A percentile compares a stretch with the other conserved stretches of the same genome.
These are phyloP conservation scores for Ceratocystis smalleyi DNA, from an alignment of 2,329 filamentous ascomycete species.

Conservation along the genomic window DNA sequence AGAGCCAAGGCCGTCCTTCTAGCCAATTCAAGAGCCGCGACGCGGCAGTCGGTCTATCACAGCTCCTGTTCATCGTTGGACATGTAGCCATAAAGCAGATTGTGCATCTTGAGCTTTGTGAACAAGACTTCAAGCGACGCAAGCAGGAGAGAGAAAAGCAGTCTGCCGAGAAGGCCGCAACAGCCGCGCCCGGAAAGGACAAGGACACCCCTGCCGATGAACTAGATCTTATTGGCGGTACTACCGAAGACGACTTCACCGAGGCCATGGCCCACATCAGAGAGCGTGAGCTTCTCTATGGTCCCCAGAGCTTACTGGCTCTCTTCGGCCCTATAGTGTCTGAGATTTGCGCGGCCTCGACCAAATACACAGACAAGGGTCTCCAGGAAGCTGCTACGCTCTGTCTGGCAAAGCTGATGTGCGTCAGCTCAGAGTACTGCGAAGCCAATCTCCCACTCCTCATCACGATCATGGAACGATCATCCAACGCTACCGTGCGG, in stretches of 20 bases:
- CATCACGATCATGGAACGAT: slow-evolving; percentile 95
- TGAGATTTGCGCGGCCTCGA: slow-evolving; percentile 91
- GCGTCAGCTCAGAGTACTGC: slow-evolving; percentile 91
- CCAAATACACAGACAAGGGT: slow-evolving; percentile 73
- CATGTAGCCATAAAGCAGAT: slow-evolving; percentile 98
- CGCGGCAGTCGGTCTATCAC: slow-evolving; percentile 63
- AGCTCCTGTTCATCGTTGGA: slow-evolving; percentile 85
- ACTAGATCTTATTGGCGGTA: slow-evolving; percentile 89
- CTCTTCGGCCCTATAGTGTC: slow-evolving; percentile 83
- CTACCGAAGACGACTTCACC: slow-evolving; percentile 84
- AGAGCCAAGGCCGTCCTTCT: slow-evolving; percentile 30
- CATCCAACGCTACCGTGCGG: slow-evolving; percentile 76
- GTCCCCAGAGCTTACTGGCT: slow-evolving; percentile 66
- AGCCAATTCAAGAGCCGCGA: slow-evolving; percentile 31
- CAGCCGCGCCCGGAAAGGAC: slow-evolving; percentile 31
- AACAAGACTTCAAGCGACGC: slow-evolving; percentile 90
- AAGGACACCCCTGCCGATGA: slow-evolving; percentile 64
- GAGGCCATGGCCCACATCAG: slow-evolving; percentile 73
- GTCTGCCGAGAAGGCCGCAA: slow-evolving; percentile 30
- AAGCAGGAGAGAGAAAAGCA: slow-evolving; percentile 79
- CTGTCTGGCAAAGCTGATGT: slow-evolving; percentile 97
- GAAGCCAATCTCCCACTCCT: slow-evolving; percentile 82
- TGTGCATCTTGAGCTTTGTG: slow-evolving; percentile 92
- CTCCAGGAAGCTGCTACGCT: slow-evolving; percentile 86
- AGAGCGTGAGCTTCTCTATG: slow-evolving; percentile 69